Evolutionary conservation across 1,139 yeast genomes (phyloP), one percentile per base, ranked within the genome.

Genomic region (Suhomyces taliae): DNA sequence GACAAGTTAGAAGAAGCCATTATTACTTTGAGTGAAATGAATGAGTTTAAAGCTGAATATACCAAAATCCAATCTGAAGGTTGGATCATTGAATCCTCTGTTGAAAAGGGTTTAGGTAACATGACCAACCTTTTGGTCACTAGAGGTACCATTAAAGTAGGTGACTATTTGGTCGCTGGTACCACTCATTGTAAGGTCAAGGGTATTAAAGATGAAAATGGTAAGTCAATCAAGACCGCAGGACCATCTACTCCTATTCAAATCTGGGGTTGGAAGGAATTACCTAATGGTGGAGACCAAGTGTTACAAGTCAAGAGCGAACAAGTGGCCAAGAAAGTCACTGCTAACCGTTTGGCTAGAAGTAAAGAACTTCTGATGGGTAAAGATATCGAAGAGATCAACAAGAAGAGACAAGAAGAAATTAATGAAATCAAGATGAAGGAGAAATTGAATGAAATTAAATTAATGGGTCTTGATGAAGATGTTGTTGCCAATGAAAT

Each of bases 211-310:
- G 90, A 90, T 64, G 96, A 90, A 57, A 64, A 70, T 49, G 93
- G 93, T 2, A 83, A 83, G 53, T 48, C 71, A 1, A 68, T 90
- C 11, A 81, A 83, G 53, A 49, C 66, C 27, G 98, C 97, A 0
- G 82, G 82, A 0, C 98, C 99, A 0, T 87, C 97, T 0, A 85
- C 88, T 3, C 97, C 98, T 0, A 96, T 90, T 1, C 96, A 90
- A 59, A 76, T 93, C 6, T 79, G 90, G 67, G 99, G 99, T 0
- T 93, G 99, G 99, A 90, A 88, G 60, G 93, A 85, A 36, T 69
- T 90, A 40, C 99, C 99, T 0, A 88, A 82, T 44, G 95, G 96
- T 19, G 99, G 99, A 2, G 97, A 90, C 53, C 83, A 82, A 55
- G 83, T 88, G 1, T 64, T 93, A 7, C 87, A 90, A 61, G 96